Evolutionary conservation across 768 basidiomycete species (phyloP).

Genomic region (Hemileccinum impolitum): DNA sequence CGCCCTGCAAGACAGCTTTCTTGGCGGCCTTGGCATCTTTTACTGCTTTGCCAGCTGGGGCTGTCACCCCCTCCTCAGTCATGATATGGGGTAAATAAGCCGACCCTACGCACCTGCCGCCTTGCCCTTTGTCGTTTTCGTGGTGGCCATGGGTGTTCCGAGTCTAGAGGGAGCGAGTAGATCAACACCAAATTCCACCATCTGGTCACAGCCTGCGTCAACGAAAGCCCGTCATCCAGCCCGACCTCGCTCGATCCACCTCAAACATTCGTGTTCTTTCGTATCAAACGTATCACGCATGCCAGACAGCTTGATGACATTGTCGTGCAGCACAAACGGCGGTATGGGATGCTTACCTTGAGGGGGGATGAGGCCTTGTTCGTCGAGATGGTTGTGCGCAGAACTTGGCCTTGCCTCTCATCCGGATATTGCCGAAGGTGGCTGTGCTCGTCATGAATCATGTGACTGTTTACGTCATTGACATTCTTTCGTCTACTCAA

Average conservation of each 20-base stretch:
- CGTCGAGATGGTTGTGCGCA: conserved; percentile 17
- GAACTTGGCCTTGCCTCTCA: background rate
- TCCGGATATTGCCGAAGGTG: conserved; percentile 28
- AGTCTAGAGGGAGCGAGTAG: conserved; percentile 7
- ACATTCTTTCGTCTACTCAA: too few species aligned
- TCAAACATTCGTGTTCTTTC: background rate
- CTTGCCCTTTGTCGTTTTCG: conserved; percentile 68
- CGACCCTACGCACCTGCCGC: conserved; percentile 35
- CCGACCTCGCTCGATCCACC: conserved; percentile 19
- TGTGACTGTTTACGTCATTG: too few species aligned
- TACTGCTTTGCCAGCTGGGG: conserved; percentile 28
- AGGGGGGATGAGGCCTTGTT: conserved; percentile 24
- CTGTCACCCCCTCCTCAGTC: background rate
- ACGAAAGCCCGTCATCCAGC: conserved; percentile 16
- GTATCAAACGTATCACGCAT: background rate
- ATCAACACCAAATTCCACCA: conserved; percentile 6
- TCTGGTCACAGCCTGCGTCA: background rate
- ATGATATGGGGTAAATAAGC: conserved; percentile 27
- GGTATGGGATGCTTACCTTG: conserved; percentile 22
- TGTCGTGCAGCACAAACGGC: background rate
- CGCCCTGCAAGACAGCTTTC: conserved; percentile 93
- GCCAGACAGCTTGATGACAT: background rate
- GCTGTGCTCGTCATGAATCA: too few species aligned
- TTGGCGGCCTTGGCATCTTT: conserved; percentile 76
- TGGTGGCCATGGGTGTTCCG: conserved; percentile 54